Conservation (phyloP, 805 yeast genomes). For the Danielia reshetovae region DNA sequence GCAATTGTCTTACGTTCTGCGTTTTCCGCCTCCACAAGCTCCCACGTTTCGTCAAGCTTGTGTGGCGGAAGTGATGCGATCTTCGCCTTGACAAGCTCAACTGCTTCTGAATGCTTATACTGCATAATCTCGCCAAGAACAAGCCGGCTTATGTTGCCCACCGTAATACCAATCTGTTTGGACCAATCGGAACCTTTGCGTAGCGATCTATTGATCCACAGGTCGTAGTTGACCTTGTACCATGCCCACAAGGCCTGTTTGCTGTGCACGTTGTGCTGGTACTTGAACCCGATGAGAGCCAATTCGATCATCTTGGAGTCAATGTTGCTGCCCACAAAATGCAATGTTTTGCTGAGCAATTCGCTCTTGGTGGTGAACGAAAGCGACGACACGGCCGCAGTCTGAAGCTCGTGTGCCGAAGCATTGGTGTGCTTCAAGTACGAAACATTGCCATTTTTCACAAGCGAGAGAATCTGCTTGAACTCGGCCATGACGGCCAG, state of each 20-base stretch:
- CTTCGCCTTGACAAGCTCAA: constrained; percentile 31
- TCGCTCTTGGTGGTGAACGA: constrained; percentile 46
- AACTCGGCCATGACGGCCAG: constrained; percentile 46
- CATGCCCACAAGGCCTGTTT: constrained; percentile 49
- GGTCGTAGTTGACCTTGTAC: constrained; percentile 50
- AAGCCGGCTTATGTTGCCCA: constrained; percentile 38
- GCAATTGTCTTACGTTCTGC: constrained; percentile 17
- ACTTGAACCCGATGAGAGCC: constrained; percentile 51
- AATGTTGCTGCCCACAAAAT: constrained; percentile 54
- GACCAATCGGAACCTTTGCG: constrained; percentile 44
- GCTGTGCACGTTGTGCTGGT: constrained; percentile 27
- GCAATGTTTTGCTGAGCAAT: constrained; percentile 50
- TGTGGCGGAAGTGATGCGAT: constrained; percentile 33
- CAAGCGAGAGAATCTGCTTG: constrained; percentile 54
- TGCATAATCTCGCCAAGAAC: constrained; percentile 39
- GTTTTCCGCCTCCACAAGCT: constrained; percentile 19
- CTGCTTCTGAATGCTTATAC: constrained; percentile 24
- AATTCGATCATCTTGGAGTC: constrained; percentile 53
- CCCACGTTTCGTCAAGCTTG: constrained; percentile 26
- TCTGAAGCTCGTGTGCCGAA: constrained; percentile 42
- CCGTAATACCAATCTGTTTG: constrained; percentile 44
- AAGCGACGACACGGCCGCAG: constrained; percentile 52
- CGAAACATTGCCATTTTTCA: constrained; percentile 47
- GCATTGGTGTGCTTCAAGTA: constrained; percentile 35
- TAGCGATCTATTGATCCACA: constrained; percentile 47